Conservation (phyloP, 768 basidiomycete genomes). For the Megacollybia marginata region DNA sequence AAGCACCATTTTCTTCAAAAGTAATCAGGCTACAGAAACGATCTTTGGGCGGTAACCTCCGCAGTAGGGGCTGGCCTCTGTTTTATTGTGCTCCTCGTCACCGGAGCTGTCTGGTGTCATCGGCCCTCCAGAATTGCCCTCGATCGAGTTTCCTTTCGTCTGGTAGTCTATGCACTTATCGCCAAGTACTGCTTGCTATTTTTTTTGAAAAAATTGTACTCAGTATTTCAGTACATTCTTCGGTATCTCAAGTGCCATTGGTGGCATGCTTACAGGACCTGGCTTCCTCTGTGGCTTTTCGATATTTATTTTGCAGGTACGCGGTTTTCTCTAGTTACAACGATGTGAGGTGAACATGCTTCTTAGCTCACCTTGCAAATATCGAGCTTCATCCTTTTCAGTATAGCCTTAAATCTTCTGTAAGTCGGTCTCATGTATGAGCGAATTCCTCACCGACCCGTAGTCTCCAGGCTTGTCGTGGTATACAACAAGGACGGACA, state of each 20-base stretch:
- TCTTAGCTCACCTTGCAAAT: slow-evolving; percentile 11
- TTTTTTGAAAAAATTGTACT: background rate
- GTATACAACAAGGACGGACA: slow-evolving; percentile 10
- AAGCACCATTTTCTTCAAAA: background rate
- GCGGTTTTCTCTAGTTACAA: background rate
- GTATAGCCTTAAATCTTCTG: slow-evolving; percentile 17
- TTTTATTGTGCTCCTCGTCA: slow-evolving; percentile 11
- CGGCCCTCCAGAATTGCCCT: slow-evolving; percentile 7
- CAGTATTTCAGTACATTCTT: slow-evolving; percentile 10
- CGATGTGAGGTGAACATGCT: background rate
- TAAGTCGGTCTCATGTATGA: background rate
- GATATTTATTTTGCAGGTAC: slow-evolving; percentile 14
- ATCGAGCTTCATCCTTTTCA: slow-evolving; percentile 14
- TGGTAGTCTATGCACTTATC: slow-evolving; percentile 10
- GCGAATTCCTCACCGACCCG: background rate
- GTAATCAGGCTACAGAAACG: background rate
- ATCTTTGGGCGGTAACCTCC: slow-evolving; percentile 5
- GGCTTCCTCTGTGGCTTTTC: slow-evolving; percentile 12
- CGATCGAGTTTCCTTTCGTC: slow-evolving; percentile 15
- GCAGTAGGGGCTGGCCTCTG: slow-evolving; percentile 12
- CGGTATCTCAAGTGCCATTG: slow-evolving; percentile 12
- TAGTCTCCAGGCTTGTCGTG: slow-evolving; percentile 10
- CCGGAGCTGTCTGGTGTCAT: slow-evolving; percentile 6
- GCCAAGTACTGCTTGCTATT: slow-evolving; percentile 10
- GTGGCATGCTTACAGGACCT: slow-evolving; percentile 8